phyloP scores from a whole-genome alignment of 805 yeast species.

The Sungouiozyma ichnusensis region DNA sequence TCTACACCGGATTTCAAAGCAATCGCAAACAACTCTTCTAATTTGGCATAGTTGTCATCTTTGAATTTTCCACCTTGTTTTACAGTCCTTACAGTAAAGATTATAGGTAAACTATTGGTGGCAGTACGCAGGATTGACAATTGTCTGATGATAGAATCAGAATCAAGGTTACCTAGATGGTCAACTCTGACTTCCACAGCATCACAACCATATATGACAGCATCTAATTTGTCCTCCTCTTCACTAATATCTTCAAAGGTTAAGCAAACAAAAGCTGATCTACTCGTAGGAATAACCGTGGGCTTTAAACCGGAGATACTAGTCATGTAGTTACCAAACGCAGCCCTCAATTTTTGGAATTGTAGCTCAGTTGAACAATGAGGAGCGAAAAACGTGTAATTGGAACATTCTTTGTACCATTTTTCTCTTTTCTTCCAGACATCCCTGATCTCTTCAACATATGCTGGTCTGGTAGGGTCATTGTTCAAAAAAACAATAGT shows the following conservation, averaged over 20 bases:
- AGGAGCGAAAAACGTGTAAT: slow-evolving; percentile 64
- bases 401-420: slow-evolving; percentile 75
- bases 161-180: slow-evolving; percentile 40
- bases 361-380: slow-evolving; percentile 50
- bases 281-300: slow-evolving; percentile 24
- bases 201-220: slow-evolving; percentile 54
- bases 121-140: slow-evolving; percentile 56
- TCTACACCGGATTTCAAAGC: slow-evolving; percentile 75
- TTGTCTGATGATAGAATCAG: slow-evolving; percentile 60
- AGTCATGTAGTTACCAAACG: slow-evolving; percentile 48
- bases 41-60: slow-evolving; percentile 39
- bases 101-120: slow-evolving; percentile 56
- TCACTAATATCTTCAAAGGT: slow-evolving; percentile 51
- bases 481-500: slow-evolving; percentile 62
- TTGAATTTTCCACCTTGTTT: slow-evolving; percentile 80
- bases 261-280: slow-evolving; percentile 65
- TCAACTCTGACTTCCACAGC: slow-evolving; percentile 85
- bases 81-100: slow-evolving; percentile 68
- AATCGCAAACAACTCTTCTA: slow-evolving; percentile 42
- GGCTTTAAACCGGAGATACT: slow-evolving; percentile 48
- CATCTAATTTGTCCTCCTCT: slow-evolving; percentile 37
- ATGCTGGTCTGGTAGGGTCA: slow-evolving; percentile 86
- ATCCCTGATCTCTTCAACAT: slow-evolving; percentile 60
- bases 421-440: slow-evolving; percentile 79
- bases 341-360: slow-evolving; percentile 43